Evolutionary conservation across 345 rosid genomes (phyloP).

Genomic region (Aquilaria yunnanensis): DNA sequence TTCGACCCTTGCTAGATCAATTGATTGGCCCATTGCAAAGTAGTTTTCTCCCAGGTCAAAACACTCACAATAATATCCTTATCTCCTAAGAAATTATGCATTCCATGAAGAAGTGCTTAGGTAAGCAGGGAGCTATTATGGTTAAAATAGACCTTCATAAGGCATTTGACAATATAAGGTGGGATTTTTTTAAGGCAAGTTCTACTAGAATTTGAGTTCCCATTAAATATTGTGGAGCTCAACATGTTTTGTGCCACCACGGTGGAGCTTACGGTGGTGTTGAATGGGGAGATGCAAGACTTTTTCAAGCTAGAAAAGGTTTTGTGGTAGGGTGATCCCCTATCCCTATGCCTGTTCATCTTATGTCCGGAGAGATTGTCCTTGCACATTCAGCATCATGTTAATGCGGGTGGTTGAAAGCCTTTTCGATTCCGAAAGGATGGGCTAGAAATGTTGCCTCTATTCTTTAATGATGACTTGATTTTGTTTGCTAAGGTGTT

Average conservation of each 20-base stretch:
- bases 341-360: slow-evolving; percentile 3
- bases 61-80: neutral
- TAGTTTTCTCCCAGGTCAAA: neutral
- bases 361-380: neutral
- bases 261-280: neutral
- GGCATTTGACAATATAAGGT: neutral
- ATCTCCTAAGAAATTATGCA: neutral
- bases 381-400: neutral
- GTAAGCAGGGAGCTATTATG: neutral
- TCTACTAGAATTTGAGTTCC: neutral
- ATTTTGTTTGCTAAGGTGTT: neutral
- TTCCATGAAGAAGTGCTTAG: neutral
- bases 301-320: neutral
- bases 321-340: neutral
- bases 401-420: neutral
- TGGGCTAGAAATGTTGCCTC: neutral
- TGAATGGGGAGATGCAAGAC: neutral
- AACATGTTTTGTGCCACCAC: neutral
- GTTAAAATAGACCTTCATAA: neutral
- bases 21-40: neutral
- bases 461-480: slow-evolving; percentile 5
- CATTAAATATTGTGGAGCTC: neutral
- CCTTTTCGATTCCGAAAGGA: neutral
- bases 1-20: neutral
- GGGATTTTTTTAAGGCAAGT: neutral